Evolutionary conservation across 768 basidiomycete species (phyloP).

Genomic region (Chalciporus pseudorubinellus): DNA sequence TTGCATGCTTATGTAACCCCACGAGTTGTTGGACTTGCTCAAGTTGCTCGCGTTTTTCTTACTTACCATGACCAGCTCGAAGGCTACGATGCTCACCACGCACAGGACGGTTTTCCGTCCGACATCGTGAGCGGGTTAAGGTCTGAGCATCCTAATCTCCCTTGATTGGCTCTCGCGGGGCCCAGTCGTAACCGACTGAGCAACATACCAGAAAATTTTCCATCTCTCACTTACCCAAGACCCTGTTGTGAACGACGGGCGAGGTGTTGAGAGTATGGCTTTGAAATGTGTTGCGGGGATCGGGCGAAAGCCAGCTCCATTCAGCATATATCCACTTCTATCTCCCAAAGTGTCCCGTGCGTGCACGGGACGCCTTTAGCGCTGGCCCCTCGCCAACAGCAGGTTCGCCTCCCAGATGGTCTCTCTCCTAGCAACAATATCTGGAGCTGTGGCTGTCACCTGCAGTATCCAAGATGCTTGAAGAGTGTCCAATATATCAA

Average conservation of each 20-base stretch:
- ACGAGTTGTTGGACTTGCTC: background rate
- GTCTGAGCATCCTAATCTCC: constrained; percentile 73
- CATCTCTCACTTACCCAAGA: constrained; percentile 41
- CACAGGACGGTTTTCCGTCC: constrained; percentile 39
- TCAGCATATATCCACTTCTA: background rate
- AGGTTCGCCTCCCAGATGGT: background rate
- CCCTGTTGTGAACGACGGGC: constrained; percentile 23
- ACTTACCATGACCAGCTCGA: constrained; percentile 38
- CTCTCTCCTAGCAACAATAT: background rate
- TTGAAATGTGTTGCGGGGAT: constrained; percentile 61
- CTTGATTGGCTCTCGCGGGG: constrained; percentile 62
- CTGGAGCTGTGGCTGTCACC: background rate
- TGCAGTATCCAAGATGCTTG: background rate
- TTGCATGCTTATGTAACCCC: background rate
- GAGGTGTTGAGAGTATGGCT: constrained; percentile 20
- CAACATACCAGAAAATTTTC: constrained; percentile 67
- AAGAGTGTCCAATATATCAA: too few species aligned
- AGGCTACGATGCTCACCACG: constrained; percentile 71
- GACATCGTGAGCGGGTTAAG: constrained; percentile 73
- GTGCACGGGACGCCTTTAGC: constrained; percentile 13
- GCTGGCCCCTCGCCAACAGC: background rate
- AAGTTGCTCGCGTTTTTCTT: background rate
- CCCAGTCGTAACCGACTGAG: constrained; percentile 54
- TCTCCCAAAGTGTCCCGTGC: constrained; percentile 16
- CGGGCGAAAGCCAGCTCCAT: constrained; percentile 34